Evolutionary conservation across 1,284 basidiomycete genomes (phyloP).

Genomic region (Ustilago xerochloae): DNA sequence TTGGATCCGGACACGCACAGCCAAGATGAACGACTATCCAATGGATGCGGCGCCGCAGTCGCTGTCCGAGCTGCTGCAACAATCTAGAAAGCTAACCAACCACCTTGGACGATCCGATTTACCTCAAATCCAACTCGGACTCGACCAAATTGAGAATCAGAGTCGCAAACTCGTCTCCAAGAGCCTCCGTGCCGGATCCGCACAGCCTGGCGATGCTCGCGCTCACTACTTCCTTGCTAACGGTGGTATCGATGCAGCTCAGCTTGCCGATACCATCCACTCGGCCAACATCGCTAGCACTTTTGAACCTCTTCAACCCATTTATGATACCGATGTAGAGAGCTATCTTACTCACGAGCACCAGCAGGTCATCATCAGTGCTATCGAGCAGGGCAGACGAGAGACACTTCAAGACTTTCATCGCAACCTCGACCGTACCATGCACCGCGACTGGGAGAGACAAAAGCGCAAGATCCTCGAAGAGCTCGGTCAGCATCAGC

Average conservation of each 20-base stretch:
- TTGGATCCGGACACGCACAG: background rate
- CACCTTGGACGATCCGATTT: constrained; percentile 74
- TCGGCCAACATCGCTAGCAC: constrained; percentile 84
- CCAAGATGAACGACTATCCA: constrained; percentile 50
- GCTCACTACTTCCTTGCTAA: constrained; percentile 78
- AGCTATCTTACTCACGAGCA: constrained; percentile 86
- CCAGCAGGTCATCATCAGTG: constrained; percentile 91
- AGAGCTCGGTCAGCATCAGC: constrained; percentile 76
- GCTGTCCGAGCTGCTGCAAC: constrained; percentile 63
- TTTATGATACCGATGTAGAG: constrained; percentile 89
- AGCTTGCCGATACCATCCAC: constrained; percentile 81
- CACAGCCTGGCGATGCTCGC: constrained; percentile 70
- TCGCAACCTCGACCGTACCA: constrained; percentile 79
- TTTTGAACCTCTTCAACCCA: constrained; percentile 85
- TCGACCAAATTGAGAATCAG: constrained; percentile 92
- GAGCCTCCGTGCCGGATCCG: constrained; percentile 71
- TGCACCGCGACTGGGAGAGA: constrained; percentile 85
- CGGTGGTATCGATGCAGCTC: constrained; percentile 86
- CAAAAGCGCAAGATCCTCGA: constrained; percentile 90
- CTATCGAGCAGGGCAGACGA: constrained; percentile 87
- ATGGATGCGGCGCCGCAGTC: constrained; percentile 56
- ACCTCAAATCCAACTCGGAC: constrained; percentile 83
- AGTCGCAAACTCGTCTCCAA: constrained; percentile 64
- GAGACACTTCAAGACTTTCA: constrained; percentile 89
- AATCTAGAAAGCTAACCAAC: constrained; percentile 65